These are phyloP conservation scores for Clitopilus passeckerianus DNA, from an alignment of 768 basidiomycete species.

Conservation along the genomic window DNA sequence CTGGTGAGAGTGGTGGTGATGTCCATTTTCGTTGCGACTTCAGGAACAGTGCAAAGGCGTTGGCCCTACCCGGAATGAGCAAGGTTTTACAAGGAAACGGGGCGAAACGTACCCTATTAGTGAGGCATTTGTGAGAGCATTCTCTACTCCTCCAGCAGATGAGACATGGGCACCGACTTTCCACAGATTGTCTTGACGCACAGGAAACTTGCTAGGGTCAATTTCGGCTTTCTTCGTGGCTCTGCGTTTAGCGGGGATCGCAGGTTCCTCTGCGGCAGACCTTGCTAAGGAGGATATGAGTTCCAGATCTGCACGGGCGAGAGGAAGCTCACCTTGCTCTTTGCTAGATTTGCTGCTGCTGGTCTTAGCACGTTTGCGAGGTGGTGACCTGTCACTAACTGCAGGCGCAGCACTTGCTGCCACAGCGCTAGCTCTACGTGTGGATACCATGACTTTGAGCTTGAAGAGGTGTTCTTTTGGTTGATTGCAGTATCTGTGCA, in stretches of 20 bases:
- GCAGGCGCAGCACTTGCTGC: not conserved
- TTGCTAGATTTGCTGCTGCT: not conserved
- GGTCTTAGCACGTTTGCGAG: not conserved
- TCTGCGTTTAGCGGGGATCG: not conserved
- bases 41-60: conserved; percentile 77
- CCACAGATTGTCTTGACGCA: conserved; percentile 39
- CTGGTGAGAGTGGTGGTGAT: conserved; percentile 49
- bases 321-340: not conserved
- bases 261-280: not conserved
- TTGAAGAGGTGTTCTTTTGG: not conserved
- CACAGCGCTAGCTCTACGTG: not conserved
- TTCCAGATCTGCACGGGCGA: not conserved
- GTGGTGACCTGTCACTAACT: not conserved
- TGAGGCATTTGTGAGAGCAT: conserved; percentile 65
- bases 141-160: conserved; percentile 75
- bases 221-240: not conserved
- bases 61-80: conserved; percentile 45
- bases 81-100: not conserved
- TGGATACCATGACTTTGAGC: not conserved
- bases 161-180: conserved; percentile 86
- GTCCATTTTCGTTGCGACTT: conserved; percentile 85
- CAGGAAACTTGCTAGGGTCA: conserved; percentile 18
- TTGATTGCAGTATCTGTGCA: not conserved
- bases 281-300: not conserved
- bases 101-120: conserved; percentile 46